These are phyloP conservation scores for Phytophthora agathidicida DNA, from an alignment of 352 stramenopile species.

Conservation along the genomic window DNA sequence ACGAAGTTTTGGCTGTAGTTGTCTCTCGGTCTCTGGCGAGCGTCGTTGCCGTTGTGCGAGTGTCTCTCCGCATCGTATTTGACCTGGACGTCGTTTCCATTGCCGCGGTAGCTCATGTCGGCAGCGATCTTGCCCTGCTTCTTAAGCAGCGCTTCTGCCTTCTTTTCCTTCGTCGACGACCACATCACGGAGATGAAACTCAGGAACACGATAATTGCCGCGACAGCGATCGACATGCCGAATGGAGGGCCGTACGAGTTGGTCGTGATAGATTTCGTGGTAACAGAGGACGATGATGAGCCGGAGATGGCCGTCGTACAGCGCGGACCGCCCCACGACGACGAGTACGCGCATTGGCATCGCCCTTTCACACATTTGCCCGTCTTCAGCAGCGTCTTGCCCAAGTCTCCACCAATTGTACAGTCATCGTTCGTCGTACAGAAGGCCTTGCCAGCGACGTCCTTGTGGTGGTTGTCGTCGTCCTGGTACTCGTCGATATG, in stretches of 20 bases:
- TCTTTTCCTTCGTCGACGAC: constrained; percentile 19
- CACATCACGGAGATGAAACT: constrained; percentile 36
- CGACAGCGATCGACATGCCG: constrained; percentile 35
- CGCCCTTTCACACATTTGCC: constrained; percentile 41
- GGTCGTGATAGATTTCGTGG: constrained; percentile 18
- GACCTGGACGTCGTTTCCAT: constrained; percentile 10
- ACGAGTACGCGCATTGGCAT: constrained; percentile 40
- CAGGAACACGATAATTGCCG: constrained; percentile 27
- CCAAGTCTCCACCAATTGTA: constrained; percentile 34
- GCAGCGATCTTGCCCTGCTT: constrained; percentile 22
- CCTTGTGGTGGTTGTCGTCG: constrained; percentile 51
- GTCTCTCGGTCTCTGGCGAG: constrained; percentile 25
- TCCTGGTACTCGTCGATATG: constrained; percentile 56
- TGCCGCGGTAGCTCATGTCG: constrained; percentile 6
- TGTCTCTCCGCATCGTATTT: constrained; percentile 16
- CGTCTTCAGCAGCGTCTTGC: constrained; percentile 27
- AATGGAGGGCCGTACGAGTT: constrained; percentile 46
- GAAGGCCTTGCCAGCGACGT: constrained; percentile 58
- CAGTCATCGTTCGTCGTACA: constrained; percentile 64
- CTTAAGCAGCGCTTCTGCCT: constrained; percentile 13
- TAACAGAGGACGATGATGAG: constrained; percentile 3
- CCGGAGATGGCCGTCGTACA: constrained; percentile 47
- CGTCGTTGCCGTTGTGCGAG: constrained; percentile 12
- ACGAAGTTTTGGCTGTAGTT: constrained; percentile 66
- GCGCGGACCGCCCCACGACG: constrained; percentile 58